Conservation (phyloP, 23 red algal species). For the Gracilaria gracilis region DNA sequence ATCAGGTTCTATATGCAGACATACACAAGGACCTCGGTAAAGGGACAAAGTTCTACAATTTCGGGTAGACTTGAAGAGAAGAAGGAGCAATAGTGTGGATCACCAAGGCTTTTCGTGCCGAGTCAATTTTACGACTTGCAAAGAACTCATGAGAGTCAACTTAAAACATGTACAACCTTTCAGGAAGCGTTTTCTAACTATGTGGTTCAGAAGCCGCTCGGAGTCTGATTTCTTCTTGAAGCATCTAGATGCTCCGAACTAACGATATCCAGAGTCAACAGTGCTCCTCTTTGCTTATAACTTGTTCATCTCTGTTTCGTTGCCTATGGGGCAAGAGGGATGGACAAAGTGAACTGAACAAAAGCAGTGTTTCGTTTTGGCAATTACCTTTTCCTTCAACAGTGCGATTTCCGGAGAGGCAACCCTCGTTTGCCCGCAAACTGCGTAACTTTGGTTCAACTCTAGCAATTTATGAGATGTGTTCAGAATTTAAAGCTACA, state of each 20-base stretch:
- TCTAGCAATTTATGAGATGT: not conserved
- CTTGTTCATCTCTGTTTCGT: not conserved
- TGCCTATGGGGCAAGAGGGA: not conserved
- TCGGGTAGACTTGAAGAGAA: not conserved
- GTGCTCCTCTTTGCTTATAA: not conserved
- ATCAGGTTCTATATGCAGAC: conserved; percentile 97
- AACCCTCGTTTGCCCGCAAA: not conserved
- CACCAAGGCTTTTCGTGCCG: not conserved
- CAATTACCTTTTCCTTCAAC: not conserved
- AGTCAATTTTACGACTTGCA: too few species aligned
- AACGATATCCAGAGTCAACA: not conserved
- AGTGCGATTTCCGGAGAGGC: not conserved
- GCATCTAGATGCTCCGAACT: not conserved
- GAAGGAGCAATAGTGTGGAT: not conserved
- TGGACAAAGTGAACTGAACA: not conserved
- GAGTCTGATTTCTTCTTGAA: not conserved
- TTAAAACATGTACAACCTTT: not conserved
- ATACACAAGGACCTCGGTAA: conserved; percentile 61
- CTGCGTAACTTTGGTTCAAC: not conserved
- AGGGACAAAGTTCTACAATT: not conserved
- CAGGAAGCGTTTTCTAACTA: too few species aligned
- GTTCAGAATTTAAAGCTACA: not conserved
- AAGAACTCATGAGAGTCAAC: too few species aligned
- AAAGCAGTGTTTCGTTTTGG: not conserved
- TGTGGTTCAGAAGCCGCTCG: too few species aligned